Evolutionary conservation across 1,139 yeast genomes (phyloP).

Genomic region (Magnusiomyces magnusii): DNA sequence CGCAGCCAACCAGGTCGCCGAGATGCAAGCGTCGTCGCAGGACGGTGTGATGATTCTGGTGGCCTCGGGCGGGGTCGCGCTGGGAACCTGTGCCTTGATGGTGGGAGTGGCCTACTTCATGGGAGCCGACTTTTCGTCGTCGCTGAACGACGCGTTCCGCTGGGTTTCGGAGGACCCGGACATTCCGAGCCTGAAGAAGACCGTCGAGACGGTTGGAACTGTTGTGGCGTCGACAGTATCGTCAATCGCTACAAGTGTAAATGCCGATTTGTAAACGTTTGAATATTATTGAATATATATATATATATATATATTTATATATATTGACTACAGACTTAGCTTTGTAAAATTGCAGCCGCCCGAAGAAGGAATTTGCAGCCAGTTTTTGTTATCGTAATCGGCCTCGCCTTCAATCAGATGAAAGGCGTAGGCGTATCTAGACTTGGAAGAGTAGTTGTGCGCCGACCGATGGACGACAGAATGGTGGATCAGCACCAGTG

Average conservation of each 20-base stretch:
- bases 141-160: constrained; percentile 6
- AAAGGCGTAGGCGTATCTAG: constrained; percentile 73
- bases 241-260: not conserved
- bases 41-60: not conserved
- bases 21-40: too few species aligned
- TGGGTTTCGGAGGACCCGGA: not conserved
- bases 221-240: not conserved
- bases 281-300: too few species aligned
- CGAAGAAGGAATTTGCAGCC: constrained; percentile 70
- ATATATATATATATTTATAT: not conserved
- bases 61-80: constrained; percentile 10
- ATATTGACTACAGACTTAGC: too few species aligned
- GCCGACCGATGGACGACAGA: constrained; percentile 67
- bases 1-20: not conserved
- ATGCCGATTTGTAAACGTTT: constrained; percentile 1
- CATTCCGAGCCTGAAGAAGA: not conserved
- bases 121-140: constrained; percentile 22
- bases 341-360: constrained; percentile 58
- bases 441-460: constrained; percentile 45
- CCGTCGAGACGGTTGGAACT: not conserved
- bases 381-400: constrained; percentile 55
- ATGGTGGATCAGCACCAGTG: constrained; percentile 61
- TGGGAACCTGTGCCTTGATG: constrained; percentile 24
- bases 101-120: constrained; percentile 22
- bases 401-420: constrained; percentile 64